phyloP scores from a whole-genome alignment of 1,284 basidiomycete genomes.

The Irpex rosettiformis region DNA sequence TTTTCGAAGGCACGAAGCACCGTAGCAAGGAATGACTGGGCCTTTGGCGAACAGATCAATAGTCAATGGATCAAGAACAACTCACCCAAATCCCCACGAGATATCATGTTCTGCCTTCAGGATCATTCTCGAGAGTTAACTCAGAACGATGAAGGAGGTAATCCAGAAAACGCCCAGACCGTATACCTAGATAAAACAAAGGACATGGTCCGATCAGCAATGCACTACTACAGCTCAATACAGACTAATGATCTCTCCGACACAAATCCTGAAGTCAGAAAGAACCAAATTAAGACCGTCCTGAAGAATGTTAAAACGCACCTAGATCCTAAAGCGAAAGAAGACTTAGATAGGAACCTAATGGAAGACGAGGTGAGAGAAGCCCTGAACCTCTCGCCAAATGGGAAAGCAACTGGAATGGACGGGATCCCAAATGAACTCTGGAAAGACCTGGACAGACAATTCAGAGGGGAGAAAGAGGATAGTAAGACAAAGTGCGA shows the following conservation, averaged over 20 bases:
- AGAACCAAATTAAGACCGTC: neutral
- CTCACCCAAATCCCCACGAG: neutral
- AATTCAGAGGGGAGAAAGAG: neutral
- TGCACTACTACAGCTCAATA: neutral
- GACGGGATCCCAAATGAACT: slow-evolving; percentile 22
- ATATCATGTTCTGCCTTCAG: neutral
- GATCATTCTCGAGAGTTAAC: neutral
- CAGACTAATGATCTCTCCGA: neutral
- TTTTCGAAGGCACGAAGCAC: neutral
- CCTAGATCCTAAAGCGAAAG: neutral
- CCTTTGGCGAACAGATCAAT: neutral
- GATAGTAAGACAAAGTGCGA: no score
- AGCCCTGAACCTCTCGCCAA: neutral
- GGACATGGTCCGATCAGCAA: neutral
- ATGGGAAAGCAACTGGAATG: slow-evolving; percentile 15
- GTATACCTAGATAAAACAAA: neutral
- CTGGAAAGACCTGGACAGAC: slow-evolving; percentile 16
- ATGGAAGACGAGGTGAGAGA: neutral
- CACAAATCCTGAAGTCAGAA: neutral
- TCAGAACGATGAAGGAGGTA: neutral
- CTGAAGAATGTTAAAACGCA: neutral
- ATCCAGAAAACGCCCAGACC: neutral
- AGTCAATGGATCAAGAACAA: neutral
- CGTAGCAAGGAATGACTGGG: neutral
- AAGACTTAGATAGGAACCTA: neutral